phyloP scores from a whole-genome alignment of 2,329 filamentous ascomycete species.

The Fusarium phyllophilum region DNA sequence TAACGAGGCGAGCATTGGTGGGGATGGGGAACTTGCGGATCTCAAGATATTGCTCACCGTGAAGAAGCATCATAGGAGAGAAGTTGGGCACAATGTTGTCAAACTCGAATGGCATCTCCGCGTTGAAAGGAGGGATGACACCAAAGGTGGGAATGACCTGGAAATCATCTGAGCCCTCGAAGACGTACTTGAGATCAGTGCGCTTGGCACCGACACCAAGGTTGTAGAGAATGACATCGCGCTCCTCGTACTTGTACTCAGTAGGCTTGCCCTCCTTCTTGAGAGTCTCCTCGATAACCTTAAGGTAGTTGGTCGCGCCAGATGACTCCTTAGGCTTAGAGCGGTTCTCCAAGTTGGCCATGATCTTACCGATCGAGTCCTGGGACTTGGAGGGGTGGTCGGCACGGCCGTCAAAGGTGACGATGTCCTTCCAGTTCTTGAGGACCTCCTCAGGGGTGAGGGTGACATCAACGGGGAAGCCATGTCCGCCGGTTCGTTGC shows the following conservation, averaged over 20 bases:
- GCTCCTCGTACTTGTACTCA: conserved; percentile 84
- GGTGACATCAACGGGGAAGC: conserved; percentile 87
- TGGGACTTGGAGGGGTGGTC: conserved; percentile 85
- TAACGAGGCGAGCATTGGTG: conserved; percentile 80
- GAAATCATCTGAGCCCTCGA: conserved; percentile 91
- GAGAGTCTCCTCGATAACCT: conserved; percentile 80
- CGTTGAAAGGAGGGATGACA: conserved; percentile 93
- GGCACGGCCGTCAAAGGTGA: conserved; percentile 86
- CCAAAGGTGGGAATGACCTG: conserved; percentile 95
- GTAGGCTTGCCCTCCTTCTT: conserved; percentile 75
- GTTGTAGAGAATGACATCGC: conserved; percentile 94
- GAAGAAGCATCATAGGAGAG: conserved; percentile 97
- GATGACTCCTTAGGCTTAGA: conserved; percentile 56
- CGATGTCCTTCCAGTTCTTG: conserved; percentile 80
- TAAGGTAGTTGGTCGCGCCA: conserved; percentile 72
- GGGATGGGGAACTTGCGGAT: conserved; percentile 92
- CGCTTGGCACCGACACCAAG: conserved; percentile 92
- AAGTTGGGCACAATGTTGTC: conserved; percentile 93
- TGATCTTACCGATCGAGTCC: conserved; percentile 79
- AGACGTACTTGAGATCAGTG: conserved; percentile 86
- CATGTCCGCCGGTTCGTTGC: conserved; percentile 90
- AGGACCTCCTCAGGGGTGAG: conserved; percentile 87
- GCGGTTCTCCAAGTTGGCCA: conserved; percentile 87
- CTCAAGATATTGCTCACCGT: conserved; percentile 98
- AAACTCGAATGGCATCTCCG: conserved; percentile 81